Evolutionary conservation across 192 early-diverging fungal species (phyloP).

Genomic region (Rhizophagus clarus): DNA sequence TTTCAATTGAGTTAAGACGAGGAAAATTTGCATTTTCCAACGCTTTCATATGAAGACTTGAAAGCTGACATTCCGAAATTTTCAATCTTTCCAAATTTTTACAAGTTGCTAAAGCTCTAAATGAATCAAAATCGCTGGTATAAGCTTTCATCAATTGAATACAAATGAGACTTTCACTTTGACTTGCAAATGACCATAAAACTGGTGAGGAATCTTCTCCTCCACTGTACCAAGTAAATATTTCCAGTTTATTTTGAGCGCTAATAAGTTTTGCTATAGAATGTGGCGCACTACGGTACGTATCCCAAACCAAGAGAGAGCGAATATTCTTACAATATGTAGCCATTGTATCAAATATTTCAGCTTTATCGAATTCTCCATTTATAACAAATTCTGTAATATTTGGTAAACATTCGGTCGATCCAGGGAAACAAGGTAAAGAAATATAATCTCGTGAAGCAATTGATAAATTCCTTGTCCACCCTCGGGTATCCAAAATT

Average conservation of each 20-base stretch:
- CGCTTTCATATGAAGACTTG: not conserved
- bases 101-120: conserved; percentile 10
- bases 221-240: not conserved
- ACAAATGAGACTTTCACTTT: not conserved
- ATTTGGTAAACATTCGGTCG: not conserved
- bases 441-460: not conserved
- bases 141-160: not conserved
- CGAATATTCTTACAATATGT: conserved; percentile 1
- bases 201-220: not conserved
- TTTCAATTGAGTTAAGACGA: not conserved
- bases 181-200: not conserved
- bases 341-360: not conserved
- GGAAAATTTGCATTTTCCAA: not conserved
- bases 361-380: conserved; percentile 15
- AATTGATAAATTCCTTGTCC: not conserved
- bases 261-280: not conserved
- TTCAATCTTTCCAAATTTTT: not conserved
- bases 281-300: not conserved
- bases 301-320: not conserved
- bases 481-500: not conserved
- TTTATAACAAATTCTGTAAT: conserved; percentile 1
- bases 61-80: not conserved
- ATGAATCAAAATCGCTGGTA: not conserved
- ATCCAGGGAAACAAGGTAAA: not conserved
- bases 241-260: not conserved